Evolutionary conservation across 2,329 filamentous ascomycete species (phyloP).

Genomic region (Aureobasidium namibiae): DNA sequence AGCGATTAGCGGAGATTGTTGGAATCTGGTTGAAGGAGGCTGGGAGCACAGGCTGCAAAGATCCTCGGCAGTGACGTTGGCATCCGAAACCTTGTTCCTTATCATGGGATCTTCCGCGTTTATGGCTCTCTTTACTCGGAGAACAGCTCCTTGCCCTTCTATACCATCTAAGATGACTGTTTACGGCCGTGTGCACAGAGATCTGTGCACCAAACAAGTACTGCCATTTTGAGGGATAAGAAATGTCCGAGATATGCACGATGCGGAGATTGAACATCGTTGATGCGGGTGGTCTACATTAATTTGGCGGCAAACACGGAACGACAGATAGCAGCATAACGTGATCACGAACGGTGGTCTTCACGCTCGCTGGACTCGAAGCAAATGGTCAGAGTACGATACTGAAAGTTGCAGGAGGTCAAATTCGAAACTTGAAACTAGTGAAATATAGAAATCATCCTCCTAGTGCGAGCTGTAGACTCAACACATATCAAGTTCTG

Average conservation of each 20-base stretch:
- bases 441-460: neutral
- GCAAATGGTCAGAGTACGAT: neutral
- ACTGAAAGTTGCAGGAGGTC: neutral
- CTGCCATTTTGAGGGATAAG: neutral
- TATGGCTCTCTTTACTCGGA: neutral
- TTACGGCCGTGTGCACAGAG: neutral
- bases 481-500: neutral
- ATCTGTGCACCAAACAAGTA: neutral
- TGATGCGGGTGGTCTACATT: no score
- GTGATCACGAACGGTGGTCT: no score
- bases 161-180: neutral
- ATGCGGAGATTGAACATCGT: neutral
- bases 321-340: neutral
- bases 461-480: neutral
- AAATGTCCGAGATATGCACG: neutral
- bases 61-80: neutral
- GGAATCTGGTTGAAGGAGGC: neutral
- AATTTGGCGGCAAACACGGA: no score
- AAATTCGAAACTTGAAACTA: neutral
- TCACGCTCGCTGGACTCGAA: no score
- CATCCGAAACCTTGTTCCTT: neutral
- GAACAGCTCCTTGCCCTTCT: neutral
- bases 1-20: neutral
- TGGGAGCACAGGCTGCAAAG: neutral
- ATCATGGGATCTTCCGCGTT: neutral